Evolutionary conservation across 148 eudicot genomes (phyloP).

Genomic region (Dysphania ambrosioides): DNA sequence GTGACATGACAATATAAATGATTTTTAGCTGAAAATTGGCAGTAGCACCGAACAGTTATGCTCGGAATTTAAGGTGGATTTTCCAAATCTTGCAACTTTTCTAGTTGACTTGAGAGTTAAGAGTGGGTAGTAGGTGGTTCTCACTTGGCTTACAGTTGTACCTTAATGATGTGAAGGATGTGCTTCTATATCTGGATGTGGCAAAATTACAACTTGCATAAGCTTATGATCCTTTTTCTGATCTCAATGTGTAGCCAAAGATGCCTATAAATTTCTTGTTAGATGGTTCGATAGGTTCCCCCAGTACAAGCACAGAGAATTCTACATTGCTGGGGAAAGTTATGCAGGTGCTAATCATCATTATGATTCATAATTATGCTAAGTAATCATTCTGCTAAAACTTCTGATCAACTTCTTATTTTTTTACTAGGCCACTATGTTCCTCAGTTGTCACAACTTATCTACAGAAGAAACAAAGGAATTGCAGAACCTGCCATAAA

Average conservation of each 20-base stretch:
- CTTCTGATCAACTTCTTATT: background rate
- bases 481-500: slow-evolving; percentile 57
- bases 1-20: background rate
- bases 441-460: slow-evolving; percentile 78
- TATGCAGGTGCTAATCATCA: slow-evolving; percentile 59
- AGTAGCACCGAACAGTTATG: background rate
- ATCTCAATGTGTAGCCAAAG: slow-evolving; percentile 59
- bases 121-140: background rate
- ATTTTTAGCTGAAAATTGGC: background rate
- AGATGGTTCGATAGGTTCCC: slow-evolving; percentile 90
- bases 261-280: slow-evolving; percentile 65
- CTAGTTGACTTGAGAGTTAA: background rate
- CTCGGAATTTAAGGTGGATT: background rate
- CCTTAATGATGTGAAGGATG: slow-evolving; percentile 10
- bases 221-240: background rate
- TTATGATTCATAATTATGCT: slow-evolving; percentile 4
- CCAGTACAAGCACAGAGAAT: slow-evolving; percentile 84
- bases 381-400: background rate
- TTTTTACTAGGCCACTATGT: slow-evolving; percentile 72
- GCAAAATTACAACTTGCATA: background rate
- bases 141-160: background rate
- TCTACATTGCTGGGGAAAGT: slow-evolving; percentile 94
- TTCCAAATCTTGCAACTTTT: slow-evolving; percentile 8
- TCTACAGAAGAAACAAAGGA: slow-evolving; percentile 72
- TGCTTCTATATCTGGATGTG: slow-evolving; percentile 3